phyloP scores from a whole-genome alignment of 2,329 filamentous ascomycete species.

The Phaeophleospora eucalypticola region DNA sequence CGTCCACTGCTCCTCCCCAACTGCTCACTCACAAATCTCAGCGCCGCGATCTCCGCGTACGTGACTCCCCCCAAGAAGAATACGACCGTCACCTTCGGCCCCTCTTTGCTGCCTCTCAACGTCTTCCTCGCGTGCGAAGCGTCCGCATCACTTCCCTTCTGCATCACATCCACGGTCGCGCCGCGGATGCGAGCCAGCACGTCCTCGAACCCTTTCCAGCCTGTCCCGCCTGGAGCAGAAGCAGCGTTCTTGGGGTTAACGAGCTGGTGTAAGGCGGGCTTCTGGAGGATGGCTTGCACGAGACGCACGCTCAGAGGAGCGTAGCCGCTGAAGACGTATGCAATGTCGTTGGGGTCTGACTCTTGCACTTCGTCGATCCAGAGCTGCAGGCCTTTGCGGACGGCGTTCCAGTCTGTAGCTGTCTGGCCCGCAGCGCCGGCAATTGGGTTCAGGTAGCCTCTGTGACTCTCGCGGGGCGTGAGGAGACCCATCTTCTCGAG shows the following conservation, averaged over 20 bases:
- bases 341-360: slow-evolving; percentile 85
- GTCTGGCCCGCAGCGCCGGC: slow-evolving; percentile 52
- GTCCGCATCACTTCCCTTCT: slow-evolving; percentile 89
- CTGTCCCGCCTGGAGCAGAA: slow-evolving; percentile 54
- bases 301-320: slow-evolving; percentile 87
- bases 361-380: slow-evolving; percentile 97
- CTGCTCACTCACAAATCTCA: slow-evolving; percentile 83
- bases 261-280: slow-evolving; percentile 68
- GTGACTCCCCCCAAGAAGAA: slow-evolving; percentile 97
- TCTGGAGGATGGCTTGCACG: slow-evolving; percentile 89
- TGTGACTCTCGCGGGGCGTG: slow-evolving; percentile 65
- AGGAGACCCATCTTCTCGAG: slow-evolving; percentile 89
- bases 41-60: slow-evolving; percentile 89
- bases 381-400: slow-evolving; percentile 79
- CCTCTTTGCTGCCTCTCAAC: slow-evolving; percentile 63
- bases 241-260: slow-evolving; percentile 36
- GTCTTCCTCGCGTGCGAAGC: slow-evolving; percentile 74
- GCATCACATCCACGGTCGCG: slow-evolving; percentile 83
- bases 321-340: slow-evolving; percentile 98
- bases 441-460: slow-evolving; percentile 78
- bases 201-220: slow-evolving; percentile 93
- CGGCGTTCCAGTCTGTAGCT: slow-evolving; percentile 72
- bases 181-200: slow-evolving; percentile 82
- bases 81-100: slow-evolving; percentile 78
- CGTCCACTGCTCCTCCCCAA: slow-evolving; percentile 59